Base-by-base conservation (phyloP, 225 moss, liverwort and hornwort species). In the Sphagnum contortum region DNA sequence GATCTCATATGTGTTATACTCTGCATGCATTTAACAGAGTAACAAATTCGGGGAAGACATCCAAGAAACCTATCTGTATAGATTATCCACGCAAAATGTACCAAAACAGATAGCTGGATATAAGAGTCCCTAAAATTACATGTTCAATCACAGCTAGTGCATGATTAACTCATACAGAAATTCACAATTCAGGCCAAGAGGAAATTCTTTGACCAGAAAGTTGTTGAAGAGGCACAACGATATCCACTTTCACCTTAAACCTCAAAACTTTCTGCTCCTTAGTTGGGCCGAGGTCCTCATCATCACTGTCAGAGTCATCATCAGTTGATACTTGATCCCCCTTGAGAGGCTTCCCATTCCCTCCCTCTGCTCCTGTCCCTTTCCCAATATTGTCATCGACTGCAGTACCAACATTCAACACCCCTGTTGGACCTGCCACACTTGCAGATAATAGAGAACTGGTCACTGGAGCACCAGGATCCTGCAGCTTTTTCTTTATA, bases 401-500 rank as follows among this genome's bases (percentile, higher is more conserved):
- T 45, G 59, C 52, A 45, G 67, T 65, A 67, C 66, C 78, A 65
- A 71, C 77, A 67, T 75, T 81, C 54, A 62, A 59, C 64, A 66
- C 12, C 68, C 69, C 55, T 12, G 73, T 47, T 47, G 65, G 65
- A 66, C 80, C 82, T 13, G 61, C 52, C 46, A 63, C 44, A 45
- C 59, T 59, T 63, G 76, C 80, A 64, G 82, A 71, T 72, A 76
- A 49, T 64, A 79, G 75, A 66, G 75, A 72, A 73, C 82, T 74
- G 14, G 71, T 77, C 12, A 69, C 63, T 50, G 87, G 94, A 68
- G 80, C 80, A 59, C 85, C 91, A 51, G 87, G 68, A 72, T 91
- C 94, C 80, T 94, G 94, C 60, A 94, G 70, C 76, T 94, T 94
- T 70, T 87, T 94, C 74, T 94, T 91, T 47, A 94, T 94, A 12